Percentiles rank a stretch among this genome's conserved stretches.
These are phyloP conservation scores for Ophiostoma sp. DNA, from an alignment of 2,329 filamentous ascomycete species.

Conservation along the genomic window DNA sequence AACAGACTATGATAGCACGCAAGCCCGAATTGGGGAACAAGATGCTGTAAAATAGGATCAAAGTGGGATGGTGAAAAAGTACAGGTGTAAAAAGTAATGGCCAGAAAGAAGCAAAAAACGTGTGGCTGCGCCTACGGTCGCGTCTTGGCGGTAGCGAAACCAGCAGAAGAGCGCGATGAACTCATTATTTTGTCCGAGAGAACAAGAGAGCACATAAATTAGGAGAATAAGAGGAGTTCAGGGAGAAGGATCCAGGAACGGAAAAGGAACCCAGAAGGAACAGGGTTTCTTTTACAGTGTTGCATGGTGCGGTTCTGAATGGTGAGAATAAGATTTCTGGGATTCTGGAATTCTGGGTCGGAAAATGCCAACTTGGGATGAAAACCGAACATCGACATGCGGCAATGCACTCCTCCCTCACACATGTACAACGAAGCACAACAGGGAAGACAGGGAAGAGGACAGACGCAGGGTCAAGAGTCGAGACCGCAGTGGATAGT, in stretches of 20 bases:
- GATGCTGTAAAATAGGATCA: neutral
- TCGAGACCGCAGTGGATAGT: neutral
- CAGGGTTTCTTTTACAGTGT: neutral
- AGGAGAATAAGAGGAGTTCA: neutral
- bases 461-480: neutral
- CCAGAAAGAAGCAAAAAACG: no score
- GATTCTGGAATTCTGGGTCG: neutral
- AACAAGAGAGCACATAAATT: no score
- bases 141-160: neutral
- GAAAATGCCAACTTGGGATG: neutral
- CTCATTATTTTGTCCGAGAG: no score
- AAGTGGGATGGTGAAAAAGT: neutral
- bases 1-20: neutral
- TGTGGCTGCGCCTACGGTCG: neutral
- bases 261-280: neutral
- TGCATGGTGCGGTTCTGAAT: neutral
- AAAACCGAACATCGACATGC: neutral
- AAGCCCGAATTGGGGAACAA: neutral
- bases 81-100: no score
- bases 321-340: neutral
- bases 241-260: neutral
- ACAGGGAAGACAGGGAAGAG: neutral
- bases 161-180: no score
- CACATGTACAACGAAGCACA: neutral
- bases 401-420: neutral